Evolutionary conservation across 2,329 filamentous ascomycete genomes (phyloP).

Genomic region (Beauveria australis): DNA sequence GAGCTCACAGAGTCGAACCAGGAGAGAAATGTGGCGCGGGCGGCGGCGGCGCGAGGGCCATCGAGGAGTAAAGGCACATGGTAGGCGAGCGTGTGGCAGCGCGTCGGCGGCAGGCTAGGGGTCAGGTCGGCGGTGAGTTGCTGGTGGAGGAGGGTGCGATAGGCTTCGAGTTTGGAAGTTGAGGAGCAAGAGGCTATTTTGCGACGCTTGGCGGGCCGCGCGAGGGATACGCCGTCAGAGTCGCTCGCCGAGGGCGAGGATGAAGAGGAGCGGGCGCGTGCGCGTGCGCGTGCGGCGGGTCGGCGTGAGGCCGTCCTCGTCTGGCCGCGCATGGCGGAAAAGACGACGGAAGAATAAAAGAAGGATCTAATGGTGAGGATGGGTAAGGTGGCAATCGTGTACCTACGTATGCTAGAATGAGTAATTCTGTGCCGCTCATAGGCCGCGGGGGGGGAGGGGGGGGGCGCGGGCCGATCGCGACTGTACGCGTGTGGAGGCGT

Average conservation of each 20-base stretch:
- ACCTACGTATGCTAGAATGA: too few relatives aligned
- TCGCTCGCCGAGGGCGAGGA: not conserved
- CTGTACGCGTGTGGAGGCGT: too few relatives aligned
- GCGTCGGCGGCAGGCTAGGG: constrained; percentile 9
- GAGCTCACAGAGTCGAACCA: constrained; percentile 45
- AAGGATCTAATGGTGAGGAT: not conserved
- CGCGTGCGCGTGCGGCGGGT: not conserved
- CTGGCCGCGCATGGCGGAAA: not conserved
- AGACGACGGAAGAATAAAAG: too few relatives aligned
- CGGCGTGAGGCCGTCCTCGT: not conserved
- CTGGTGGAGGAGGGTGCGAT: not conserved
- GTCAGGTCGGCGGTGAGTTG: not conserved
- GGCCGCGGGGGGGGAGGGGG: too few relatives aligned
- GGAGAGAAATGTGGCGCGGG: constrained; percentile 32
- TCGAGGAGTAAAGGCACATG: constrained; percentile 43
- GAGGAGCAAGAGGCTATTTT: not conserved
- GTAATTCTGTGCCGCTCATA: not conserved
- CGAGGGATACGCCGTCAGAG: not conserved
- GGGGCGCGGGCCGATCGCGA: too few relatives aligned
- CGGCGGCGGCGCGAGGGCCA: constrained; percentile 21
- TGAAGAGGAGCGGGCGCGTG: not conserved
- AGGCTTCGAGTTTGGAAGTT: not conserved
- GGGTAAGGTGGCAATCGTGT: not conserved
- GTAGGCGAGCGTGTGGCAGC: constrained; percentile 33
- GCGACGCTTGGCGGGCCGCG: constrained; percentile 7